Evolutionary conservation across 257 asterid species (phyloP), one percentile per base, ranked within the genome.

Genomic region (Lithospermum erythrorhizon): DNA sequence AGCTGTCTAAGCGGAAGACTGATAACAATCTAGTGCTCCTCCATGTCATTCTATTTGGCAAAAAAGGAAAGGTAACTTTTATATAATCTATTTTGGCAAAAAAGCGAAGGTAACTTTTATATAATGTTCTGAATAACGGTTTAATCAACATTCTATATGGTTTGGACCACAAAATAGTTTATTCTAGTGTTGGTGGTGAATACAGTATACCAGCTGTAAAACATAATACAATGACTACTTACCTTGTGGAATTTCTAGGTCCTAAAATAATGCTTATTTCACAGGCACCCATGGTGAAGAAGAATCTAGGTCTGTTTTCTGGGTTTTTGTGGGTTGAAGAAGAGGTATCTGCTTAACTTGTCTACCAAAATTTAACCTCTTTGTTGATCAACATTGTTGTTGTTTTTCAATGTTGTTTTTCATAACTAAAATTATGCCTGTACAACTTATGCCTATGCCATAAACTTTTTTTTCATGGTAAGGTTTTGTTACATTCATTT

Each of bases 1-100:
- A 84, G 81, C 70, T 93, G 73, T 89, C 97, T 55, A 93, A 89
- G 88, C 83, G 95, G 76, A 93, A 88, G 77, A 77, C 86, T 41
- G 97, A 89, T 76, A 97, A 86, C 70, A 88, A 76, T 70, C 84
- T 93, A 64, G 95, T 84, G 78, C 78, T 81, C 61, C 97, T 93
- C 52, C 98, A 93, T 71, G 64, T 74, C 61, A 80, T 93, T 74
- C 89, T 93, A 55, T 91, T 76, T 80, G 96, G 97, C 62, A 88
- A 87, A 76, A n/a, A n/a, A n/a, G n/a, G n/a, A n/a, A n/a, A n/a
- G n/a, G n/a, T n/a, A n/a, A n/a, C n/a, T n/a, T n/a, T n/a, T n/a
- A n/a, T n/a, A n/a, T n/a, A n/a, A n/a, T n/a, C n/a, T n/a, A n/a
- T n/a, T 91, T 76, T 80, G 96, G 97, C 62, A 88, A 87, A 76